Evolutionary conservation across 768 basidiomycete genomes (phyloP), one percentile per base, ranked within the genome.

Genomic region (Chalciporus pseudorubinellus): DNA sequence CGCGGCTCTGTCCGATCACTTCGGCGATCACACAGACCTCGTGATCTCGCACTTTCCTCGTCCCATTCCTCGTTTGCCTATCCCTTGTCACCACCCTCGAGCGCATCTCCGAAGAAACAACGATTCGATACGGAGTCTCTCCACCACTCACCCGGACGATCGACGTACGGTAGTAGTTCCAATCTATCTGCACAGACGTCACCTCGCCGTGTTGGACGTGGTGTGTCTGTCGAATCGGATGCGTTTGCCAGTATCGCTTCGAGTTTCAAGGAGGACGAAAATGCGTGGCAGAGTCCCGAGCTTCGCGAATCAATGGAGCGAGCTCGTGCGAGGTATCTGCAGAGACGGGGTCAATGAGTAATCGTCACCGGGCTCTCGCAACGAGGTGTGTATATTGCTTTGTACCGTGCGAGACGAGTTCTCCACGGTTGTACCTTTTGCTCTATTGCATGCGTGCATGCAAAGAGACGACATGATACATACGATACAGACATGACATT

Each of bases 301-400:
- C 62, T 91, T 34, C 75, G 79, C 50, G 84, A 85, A 69, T 79
- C 77, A 22, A 91, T 90, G 88, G 82, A 82, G 67, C 72, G 74
- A 8, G 88, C 88, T 9, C 72, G 88, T 26, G 78, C 77, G 6
- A 55, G 43, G 26, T 59, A 59, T 29, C 19, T 58, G 44, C 59
- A 64, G 44, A 64, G 52, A 42, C 51, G 50, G 21, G 40, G 36
- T 44, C 46, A 55, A 50, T 65, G 31, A 65, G 19, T 18, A 20
- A 1, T 44, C 16, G 2, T n/a, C n/a, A 14, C 22, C 16, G 6
- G n/a, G 6, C 34, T n/a, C 34, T 36, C 34, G 4, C 34, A 14
- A 16, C 6, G 34, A 7, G n/a, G 34, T 34, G 16, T 34, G 33
- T 34, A 3, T 34, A 24, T n/a, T 4, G 9, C 16, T 41, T 16